Conservation (phyloP, 768 basidiomycete genomes). For the Tylopilus felleus region DNA sequence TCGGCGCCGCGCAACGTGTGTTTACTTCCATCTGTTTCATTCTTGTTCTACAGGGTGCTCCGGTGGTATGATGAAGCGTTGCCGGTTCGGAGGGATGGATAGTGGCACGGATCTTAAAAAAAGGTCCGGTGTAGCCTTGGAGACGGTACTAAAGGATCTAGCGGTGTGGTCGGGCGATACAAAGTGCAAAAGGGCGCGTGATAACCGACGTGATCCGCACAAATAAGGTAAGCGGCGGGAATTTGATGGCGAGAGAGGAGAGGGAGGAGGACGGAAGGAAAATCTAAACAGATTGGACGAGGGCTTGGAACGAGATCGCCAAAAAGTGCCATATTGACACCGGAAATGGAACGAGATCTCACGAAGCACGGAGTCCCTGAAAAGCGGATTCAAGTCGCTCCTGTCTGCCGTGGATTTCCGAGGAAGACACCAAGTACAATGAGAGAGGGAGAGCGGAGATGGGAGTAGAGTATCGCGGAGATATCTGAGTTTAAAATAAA, state of each 20-base stretch:
- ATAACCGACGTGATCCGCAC: constrained; percentile 19
- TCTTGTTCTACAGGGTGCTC: background rate
- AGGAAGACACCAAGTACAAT: background rate
- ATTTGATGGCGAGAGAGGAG: background rate
- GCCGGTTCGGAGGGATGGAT: background rate
- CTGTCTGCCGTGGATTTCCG: constrained; percentile 21
- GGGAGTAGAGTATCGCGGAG: constrained; percentile 26
- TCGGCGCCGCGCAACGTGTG: constrained; percentile 12
- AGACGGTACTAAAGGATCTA: constrained; percentile 6
- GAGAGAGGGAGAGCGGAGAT: constrained; percentile 4
- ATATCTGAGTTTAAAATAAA: constrained; percentile 23
- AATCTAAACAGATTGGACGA: constrained; percentile 5
- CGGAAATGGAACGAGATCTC: constrained; percentile 27
- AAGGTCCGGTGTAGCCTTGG: constrained; percentile 18
- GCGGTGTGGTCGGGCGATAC: background rate
- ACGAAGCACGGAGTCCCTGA: constrained; percentile 26
- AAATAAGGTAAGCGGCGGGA: constrained; percentile 12
- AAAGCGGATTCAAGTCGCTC: constrained; percentile 17
- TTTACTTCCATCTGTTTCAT: background rate
- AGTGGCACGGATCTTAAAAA: constrained; percentile 16
- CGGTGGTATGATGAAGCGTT: background rate
- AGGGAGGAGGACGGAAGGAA: constrained; percentile 1
- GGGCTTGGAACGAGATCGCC: constrained; percentile 21
- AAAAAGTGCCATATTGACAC: constrained; percentile 20
- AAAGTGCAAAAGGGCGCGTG: background rate